Evolutionary conservation across 257 asterid genomes (phyloP).

Genomic region (Cinchona pubescens): DNA sequence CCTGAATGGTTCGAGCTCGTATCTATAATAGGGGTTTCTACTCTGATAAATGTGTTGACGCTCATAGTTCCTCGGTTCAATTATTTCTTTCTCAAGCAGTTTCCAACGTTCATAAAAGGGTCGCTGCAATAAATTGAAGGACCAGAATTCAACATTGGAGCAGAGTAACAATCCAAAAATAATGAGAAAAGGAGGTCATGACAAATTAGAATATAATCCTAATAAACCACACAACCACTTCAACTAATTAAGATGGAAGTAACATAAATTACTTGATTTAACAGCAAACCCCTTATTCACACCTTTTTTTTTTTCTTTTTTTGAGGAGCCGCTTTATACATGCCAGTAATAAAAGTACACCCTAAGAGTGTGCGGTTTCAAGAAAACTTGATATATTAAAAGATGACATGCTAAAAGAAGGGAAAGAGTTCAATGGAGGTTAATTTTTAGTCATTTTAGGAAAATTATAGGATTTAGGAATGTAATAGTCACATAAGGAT

Average conservation of each 20-base stretch:
- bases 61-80: constrained; percentile 81
- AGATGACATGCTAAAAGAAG: too few species aligned
- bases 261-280: not conserved
- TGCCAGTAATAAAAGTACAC: too few species aligned
- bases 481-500: too few species aligned
- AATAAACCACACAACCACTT: not conserved
- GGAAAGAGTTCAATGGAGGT: too few species aligned
- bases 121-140: constrained; percentile 42
- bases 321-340: too few species aligned
- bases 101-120: constrained; percentile 96
- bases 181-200: not conserved
- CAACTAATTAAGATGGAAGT: not conserved
- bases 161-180: not conserved
- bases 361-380: too few species aligned
- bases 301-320: not conserved
- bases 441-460: too few species aligned
- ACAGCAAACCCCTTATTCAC: not conserved
- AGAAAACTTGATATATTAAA: too few species aligned
- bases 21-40: constrained; percentile 69
- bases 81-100: constrained; percentile 91
- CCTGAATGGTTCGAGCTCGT: constrained; percentile 94
- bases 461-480: too few species aligned
- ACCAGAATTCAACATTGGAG: constrained; percentile 9
- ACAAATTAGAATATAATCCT: not conserved
- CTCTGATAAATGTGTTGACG: constrained; percentile 58